Conservation (phyloP, 2,329 filamentous ascomycete genomes). For the Colletotrichum musicola region DNA sequence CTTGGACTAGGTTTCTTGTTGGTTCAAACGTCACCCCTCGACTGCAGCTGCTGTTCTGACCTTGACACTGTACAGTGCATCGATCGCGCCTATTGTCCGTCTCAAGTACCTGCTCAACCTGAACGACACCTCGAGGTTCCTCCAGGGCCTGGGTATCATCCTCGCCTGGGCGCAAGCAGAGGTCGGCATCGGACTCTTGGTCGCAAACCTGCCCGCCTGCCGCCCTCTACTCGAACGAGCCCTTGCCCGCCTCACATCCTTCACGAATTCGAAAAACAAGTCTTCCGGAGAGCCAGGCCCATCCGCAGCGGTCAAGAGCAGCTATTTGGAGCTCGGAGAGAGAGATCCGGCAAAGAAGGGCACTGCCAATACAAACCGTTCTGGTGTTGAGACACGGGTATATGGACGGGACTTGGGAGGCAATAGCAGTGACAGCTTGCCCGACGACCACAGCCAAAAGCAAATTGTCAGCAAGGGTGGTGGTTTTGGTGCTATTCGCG, state of each 20-base stretch:
- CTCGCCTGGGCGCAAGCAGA: conserved; percentile 35
- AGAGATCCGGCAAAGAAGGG: conserved; percentile 25
- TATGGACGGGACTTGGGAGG: conserved; percentile 32
- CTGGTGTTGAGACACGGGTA: conserved; percentile 30
- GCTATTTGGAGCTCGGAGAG: conserved; percentile 34
- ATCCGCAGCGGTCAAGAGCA: conserved; percentile 23
- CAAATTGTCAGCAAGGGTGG: conserved; percentile 18
- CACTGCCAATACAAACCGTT: not conserved
- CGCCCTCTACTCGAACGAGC: conserved; percentile 32
- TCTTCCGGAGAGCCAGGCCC: conserved; percentile 22
- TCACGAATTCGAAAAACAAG: conserved; percentile 33
- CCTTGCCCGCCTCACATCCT: conserved; percentile 30
- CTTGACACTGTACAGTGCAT: conserved; percentile 20
- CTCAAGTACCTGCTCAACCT: conserved; percentile 33
- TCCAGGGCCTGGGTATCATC: conserved; percentile 25
- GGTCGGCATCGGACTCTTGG: conserved; percentile 36
- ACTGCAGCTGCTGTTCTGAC: no score
- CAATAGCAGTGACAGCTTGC: conserved; percentile 27
- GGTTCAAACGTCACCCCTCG: not conserved
- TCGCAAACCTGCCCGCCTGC: conserved; percentile 34
- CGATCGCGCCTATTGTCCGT: conserved; percentile 32
- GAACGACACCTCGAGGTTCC: conserved; percentile 33
- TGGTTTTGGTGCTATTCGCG: conserved; percentile 29
- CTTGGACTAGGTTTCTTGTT: conserved; percentile 34
- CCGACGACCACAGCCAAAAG: conserved; percentile 34